These are phyloP conservation scores for Theileria parva DNA, from an alignment of 169 alveolate species.

Conservation along the genomic window DNA sequence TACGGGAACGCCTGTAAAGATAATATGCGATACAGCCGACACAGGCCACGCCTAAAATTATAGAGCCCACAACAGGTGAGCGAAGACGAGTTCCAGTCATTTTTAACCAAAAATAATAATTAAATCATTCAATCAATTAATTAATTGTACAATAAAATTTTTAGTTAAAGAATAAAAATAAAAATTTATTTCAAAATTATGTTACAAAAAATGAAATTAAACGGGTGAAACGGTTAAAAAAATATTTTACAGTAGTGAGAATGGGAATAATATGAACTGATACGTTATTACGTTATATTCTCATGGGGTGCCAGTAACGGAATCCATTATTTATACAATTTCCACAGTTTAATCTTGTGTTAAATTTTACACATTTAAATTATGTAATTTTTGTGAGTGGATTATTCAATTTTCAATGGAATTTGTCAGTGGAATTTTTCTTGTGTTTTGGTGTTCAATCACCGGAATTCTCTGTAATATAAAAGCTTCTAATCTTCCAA, in stretches of 20 bases:
- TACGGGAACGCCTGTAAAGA: slow-evolving; percentile 21
- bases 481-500: neutral
- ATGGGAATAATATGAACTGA: no score
- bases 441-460: neutral
- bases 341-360: no score
- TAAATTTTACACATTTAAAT: no score
- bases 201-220: neutral
- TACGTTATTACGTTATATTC: no score
- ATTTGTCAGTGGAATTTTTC: no score
- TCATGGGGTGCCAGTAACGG: no score
- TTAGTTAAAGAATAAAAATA: no score
- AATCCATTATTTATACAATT: no score
- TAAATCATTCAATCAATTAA: neutral
- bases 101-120: neutral
- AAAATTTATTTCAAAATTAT: no score
- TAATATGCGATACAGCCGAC: slow-evolving; percentile 58
- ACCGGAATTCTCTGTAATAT: neutral
- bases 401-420: no score
- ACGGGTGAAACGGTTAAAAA: neutral
- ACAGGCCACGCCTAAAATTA: slow-evolving; percentile 32
- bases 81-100: slow-evolving; percentile 15
- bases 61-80: slow-evolving; percentile 28
- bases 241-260: no score
- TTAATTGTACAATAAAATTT: neutral
- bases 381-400: no score